phyloP scores from a whole-genome alignment of 163 green algal genomes.

The Chlamydomonas reinhardtii region DNA sequence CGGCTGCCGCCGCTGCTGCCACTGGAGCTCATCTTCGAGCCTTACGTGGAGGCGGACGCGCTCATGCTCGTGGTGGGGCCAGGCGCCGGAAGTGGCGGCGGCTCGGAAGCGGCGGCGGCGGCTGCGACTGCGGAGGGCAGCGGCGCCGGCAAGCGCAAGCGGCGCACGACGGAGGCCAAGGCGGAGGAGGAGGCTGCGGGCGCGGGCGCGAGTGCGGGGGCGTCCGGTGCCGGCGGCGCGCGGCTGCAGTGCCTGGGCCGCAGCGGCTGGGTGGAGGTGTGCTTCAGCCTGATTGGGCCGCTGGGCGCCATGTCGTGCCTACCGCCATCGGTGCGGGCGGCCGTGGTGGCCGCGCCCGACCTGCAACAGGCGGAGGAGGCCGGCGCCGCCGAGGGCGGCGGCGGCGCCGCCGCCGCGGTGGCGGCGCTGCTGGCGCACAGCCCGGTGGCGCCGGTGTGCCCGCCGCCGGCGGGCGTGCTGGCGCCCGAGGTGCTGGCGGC shows the following conservation, averaged over 20 bases:
- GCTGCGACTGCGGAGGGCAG: no score
- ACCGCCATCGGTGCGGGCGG: constrained; percentile 15
- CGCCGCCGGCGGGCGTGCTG: constrained; percentile 5
- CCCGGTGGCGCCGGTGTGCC: background rate
- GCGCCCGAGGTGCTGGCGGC: constrained; percentile 3
- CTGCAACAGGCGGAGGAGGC: background rate
- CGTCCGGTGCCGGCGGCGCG: background rate
- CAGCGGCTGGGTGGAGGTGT: constrained; percentile 43
- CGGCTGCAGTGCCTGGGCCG: background rate
- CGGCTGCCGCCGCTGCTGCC: constrained; percentile 13
- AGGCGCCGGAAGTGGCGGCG: background rate
- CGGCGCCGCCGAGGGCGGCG: background rate
- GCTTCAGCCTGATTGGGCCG: constrained; percentile 21
- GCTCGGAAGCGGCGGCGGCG: no score
- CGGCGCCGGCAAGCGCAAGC: no score
- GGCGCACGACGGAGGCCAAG: background rate
- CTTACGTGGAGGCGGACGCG: constrained; percentile 2
- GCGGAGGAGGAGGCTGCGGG: background rate
- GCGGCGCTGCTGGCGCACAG: constrained; percentile 16
- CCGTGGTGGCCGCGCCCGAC: constrained; percentile 14
- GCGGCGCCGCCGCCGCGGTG: background rate
- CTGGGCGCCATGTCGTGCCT: constrained; percentile 20
- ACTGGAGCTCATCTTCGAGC: constrained; percentile 1
- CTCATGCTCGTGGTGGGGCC: constrained; percentile 2
- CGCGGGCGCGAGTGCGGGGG: no score